phyloP scores from a whole-genome alignment of 2,329 filamentous ascomycete genomes.

The Pestalotiopsis fici region DNA sequence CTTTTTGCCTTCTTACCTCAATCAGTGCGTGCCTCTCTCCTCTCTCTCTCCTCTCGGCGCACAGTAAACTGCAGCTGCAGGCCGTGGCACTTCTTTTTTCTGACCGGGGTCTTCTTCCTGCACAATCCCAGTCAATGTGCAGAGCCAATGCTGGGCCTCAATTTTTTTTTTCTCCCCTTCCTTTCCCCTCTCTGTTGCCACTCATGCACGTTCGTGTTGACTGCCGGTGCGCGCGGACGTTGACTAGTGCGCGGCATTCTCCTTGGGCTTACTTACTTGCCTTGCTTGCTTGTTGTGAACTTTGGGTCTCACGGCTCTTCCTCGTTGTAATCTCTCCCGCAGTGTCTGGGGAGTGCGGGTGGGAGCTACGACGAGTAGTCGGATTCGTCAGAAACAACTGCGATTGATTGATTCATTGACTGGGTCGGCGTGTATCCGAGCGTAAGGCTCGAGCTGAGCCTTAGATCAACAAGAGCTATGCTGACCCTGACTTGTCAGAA shows the following conservation, averaged over 20 bases:
- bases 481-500: conserved; percentile 5
- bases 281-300: background rate
- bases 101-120: background rate
- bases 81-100: background rate
- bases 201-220: background rate
- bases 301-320: conserved; percentile 30
- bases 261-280: background rate
- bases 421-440: background rate
- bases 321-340: conserved; percentile 29
- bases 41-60: background rate
- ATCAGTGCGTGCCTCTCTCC: background rate
- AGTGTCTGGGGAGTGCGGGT: conserved; percentile 10
- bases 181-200: background rate
- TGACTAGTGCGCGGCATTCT: background rate
- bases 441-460: conserved; percentile 1
- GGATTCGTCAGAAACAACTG: background rate
- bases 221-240: conserved; percentile 5
- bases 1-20: background rate
- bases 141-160: conserved; percentile 3
- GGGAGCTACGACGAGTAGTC: background rate
- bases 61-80: background rate
- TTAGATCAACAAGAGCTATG: background rate
- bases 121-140: background rate
- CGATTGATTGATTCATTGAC: background rate
- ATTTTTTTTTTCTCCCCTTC: background rate